A percentile compares a stretch with the other conserved stretches of the same genome.
phyloP scores from a whole-genome alignment of 2,329 filamentous ascomycete species.

The Pseudohalonectria lignicola region DNA sequence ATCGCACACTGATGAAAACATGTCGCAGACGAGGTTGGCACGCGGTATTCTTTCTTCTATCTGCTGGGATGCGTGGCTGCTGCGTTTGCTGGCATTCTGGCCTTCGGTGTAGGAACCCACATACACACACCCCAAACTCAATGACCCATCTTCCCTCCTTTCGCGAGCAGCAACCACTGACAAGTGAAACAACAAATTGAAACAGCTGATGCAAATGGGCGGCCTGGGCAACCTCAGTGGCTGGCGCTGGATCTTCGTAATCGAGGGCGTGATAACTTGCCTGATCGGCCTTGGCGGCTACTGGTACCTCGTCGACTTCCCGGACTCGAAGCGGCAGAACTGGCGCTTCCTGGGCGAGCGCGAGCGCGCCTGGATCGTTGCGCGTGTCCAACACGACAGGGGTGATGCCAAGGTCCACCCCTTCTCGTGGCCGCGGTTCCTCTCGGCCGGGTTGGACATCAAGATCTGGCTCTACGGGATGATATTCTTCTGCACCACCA shows the following conservation, averaged over 20 bases:
- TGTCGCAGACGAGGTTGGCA: constrained; percentile 50
- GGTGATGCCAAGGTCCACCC: constrained; percentile 42
- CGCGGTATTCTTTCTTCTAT: constrained; percentile 59
- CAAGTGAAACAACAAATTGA: too few species aligned
- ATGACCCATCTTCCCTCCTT: too few species aligned
- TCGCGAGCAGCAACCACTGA: too few species aligned
- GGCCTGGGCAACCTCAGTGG: constrained; percentile 35
- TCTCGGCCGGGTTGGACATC: constrained; percentile 35
- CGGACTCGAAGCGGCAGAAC: constrained; percentile 38
- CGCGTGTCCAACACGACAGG: constrained; percentile 44
- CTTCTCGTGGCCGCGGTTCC: constrained; percentile 36
- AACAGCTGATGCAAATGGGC: constrained; percentile 48
- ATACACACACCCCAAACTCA: too few species aligned
- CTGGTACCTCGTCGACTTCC: constrained; percentile 53
- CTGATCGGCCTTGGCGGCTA: constrained; percentile 36
- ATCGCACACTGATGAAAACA: too few species aligned
- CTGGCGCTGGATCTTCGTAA: constrained; percentile 60
- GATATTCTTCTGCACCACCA: constrained; percentile 56
- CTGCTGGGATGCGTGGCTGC: constrained; percentile 56
- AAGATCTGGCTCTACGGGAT: constrained; percentile 53
- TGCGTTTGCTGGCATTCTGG: constrained; percentile 57
- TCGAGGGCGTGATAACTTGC: constrained; percentile 42
- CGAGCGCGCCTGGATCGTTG: constrained; percentile 42
- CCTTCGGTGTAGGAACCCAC: constrained; percentile 49
- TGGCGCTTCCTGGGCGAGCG: constrained; percentile 40